These are phyloP conservation scores for Talaromyces stipitatus DNA, from an alignment of 495 filamentous ascomycete genomes.

Conservation along the genomic window DNA sequence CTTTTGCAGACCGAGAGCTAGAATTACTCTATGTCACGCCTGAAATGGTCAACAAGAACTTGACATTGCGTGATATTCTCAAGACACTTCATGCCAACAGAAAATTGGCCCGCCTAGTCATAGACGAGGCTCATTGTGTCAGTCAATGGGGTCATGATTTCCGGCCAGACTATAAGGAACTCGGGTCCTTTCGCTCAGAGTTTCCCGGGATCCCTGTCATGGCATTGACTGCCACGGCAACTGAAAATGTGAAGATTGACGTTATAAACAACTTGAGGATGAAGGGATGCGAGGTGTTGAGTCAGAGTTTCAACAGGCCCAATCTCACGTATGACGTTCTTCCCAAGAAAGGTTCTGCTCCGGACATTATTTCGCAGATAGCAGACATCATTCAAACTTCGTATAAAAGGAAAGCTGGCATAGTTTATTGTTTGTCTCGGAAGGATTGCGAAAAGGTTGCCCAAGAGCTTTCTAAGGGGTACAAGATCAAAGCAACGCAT, in stretches of 20 bases:
- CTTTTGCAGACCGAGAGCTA: conserved; percentile 56
- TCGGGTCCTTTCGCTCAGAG: conserved; percentile 61
- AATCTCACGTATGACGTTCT: conserved; percentile 84
- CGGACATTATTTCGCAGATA: conserved; percentile 56
- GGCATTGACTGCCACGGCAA: conserved; percentile 92
- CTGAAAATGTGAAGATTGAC: conserved; percentile 82
- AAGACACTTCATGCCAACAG: conserved; percentile 51
- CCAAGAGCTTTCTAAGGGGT: conserved; percentile 46
- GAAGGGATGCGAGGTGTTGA: conserved; percentile 62
- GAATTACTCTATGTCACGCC: conserved; percentile 92
- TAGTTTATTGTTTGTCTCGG: conserved; percentile 88
- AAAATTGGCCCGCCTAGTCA: conserved; percentile 82
- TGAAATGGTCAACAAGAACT: conserved; percentile 86
- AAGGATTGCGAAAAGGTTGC: conserved; percentile 77
- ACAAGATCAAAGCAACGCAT: conserved; percentile 65
- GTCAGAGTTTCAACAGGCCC: conserved; percentile 89
- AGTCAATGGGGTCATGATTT: conserved; percentile 99
- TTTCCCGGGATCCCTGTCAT: conserved; percentile 80
- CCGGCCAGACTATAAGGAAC: conserved; percentile 85
- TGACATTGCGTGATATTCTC: conserved; percentile 52
- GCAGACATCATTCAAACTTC: conserved; percentile 58
- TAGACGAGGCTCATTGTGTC: conserved; percentile 97
- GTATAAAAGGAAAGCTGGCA: conserved; percentile 70
- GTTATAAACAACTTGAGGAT: conserved; percentile 85
- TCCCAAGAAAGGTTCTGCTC: conserved; percentile 47